phyloP scores from a whole-genome alignment of 2,329 filamentous ascomycete species.

The Exophiala xenobiotica region DNA sequence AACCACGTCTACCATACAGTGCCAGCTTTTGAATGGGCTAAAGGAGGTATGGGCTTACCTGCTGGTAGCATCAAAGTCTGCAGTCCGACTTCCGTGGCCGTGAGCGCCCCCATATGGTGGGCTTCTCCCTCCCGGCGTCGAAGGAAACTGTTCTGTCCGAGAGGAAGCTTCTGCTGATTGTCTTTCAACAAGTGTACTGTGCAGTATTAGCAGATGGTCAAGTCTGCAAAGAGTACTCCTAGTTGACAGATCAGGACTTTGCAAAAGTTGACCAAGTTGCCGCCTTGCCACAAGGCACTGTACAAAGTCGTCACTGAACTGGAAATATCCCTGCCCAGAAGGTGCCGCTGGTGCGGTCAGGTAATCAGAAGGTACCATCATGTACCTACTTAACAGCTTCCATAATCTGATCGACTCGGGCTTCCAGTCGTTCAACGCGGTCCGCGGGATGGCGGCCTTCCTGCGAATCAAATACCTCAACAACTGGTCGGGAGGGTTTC shows the following conservation, averaged over 20 bases:
- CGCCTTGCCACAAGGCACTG: too few relatives aligned
- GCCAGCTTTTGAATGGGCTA: too few relatives aligned
- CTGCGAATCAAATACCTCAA: neutral
- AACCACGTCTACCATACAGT: too few relatives aligned
- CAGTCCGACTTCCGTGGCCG: neutral
- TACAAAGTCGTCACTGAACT: too few relatives aligned
- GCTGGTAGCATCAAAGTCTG: too few relatives aligned
- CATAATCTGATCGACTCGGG: constrained; percentile 38
- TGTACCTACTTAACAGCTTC: constrained; percentile 39
- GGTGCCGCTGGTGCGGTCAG: too few relatives aligned
- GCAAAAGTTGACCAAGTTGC: neutral
- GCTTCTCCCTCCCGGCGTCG: constrained; percentile 3
- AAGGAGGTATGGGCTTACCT: too few relatives aligned
- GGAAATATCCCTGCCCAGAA: too few relatives aligned
- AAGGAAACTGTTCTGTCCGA: constrained; percentile 12
- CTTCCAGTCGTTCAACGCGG: constrained; percentile 37
- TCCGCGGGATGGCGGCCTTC: constrained; percentile 31
- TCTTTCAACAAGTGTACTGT: constrained; percentile 6
- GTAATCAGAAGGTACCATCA: too few relatives aligned
- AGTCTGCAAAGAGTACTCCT: neutral
- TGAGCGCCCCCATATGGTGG: neutral
- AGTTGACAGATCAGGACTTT: neutral
- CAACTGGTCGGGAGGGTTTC: neutral
- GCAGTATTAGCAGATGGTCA: neutral
- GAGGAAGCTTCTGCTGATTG: constrained; percentile 21